Evolutionary conservation across 768 basidiomycete species (phyloP), one percentile per base, ranked within the genome.

Genomic region (Tylopilus intermedius): DNA sequence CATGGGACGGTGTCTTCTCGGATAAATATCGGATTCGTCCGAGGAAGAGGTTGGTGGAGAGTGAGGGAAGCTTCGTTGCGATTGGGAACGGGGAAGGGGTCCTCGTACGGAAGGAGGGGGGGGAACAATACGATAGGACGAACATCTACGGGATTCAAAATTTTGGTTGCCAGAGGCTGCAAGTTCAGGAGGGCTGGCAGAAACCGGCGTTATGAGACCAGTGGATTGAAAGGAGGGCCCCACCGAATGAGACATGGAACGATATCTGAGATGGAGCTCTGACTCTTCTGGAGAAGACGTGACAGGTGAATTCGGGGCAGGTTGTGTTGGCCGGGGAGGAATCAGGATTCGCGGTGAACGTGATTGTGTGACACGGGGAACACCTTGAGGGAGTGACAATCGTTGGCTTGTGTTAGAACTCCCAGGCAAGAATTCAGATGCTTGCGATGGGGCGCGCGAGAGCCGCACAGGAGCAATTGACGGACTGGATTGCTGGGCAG

Each of bases 221-320:
- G 39, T 27, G 32, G 37, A 45, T 3, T n/a, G 52, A 47, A 33
- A 45, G 15, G 45, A 24, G 8, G 10, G 15, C 11, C 13, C 53
- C 15, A 42, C 11, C 1, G 58, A 22, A 0, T 45, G 38, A 11
- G 63, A 57, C 21, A 43, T 45, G 10, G 30, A 21, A 24, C 33
- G 40, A 13, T 53, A 41, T 65, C 44, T 49, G 47, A 24, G 6
- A 42, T 49, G 45, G 37, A 5, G 1, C 18, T 46, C 55, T 2
- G 55, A 43, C 2, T 65, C 63, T 32, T 65, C 63, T 5, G 55
- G 45, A 8, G 63, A 63, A 47, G 57, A 60, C 18, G 55, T 45
- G 27, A 50, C 26, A 2, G 60, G 57, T 11, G 62, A 63, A 27
- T 35, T 54, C 3, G 47, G 40, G 11, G 21, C 8, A 22, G 41